Base-by-base conservation (phyloP, 1,284 basidiomycete genomes). In the Agaricales sp. region DNA sequence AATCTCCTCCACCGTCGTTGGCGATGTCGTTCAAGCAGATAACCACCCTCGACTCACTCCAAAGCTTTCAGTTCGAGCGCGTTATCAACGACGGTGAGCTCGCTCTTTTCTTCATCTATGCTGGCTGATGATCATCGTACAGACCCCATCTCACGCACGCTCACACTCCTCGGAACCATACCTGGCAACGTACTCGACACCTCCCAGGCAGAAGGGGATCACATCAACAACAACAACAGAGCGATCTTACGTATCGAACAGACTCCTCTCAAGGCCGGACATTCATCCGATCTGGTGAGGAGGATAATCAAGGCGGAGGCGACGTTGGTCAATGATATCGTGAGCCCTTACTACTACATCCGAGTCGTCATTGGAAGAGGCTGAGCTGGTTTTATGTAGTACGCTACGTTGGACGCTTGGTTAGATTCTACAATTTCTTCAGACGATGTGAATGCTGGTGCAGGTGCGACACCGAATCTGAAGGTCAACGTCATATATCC, bases 401-500 rank as follows among this genome's bases (percentile, higher is more conserved):
- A 35, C 30, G 8, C n/a, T n/a, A 35, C 30, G 11, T n/a, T 35
- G 11, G 30, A 35, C 8, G 30, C 30, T n/a, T 35, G 30, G 30
- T n/a, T 35, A 8, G 30, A 35, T n/a, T 35, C 30, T 35, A 35
- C n/a, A n/a, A n/a, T n/a, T n/a, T n/a, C n/a, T n/a, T n/a, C n/a
- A n/a, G n/a, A n/a, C n/a, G n/a, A n/a, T n/a, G n/a, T n/a, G n/a
- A n/a, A n/a, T n/a, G n/a, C n/a, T n/a, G n/a, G n/a, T n/a, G n/a
- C n/a, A n/a, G n/a, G n/a, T n/a, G n/a, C n/a, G n/a, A n/a, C n/a
- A n/a, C 11, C 20, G n/a, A 21, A 23, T 24, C 11, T 21, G 18
- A 46, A 72, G 63, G 77, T 95, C 55, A 86, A 80, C 55, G 66
- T 92, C 21, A 82, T 92, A 50, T 86, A 74, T 57, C 91, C 91